A percentile compares a stretch with the other conserved stretches of the same genome.
phyloP scores from a whole-genome alignment of 1,139 yeast species.

The Yamadazyma taylorii region DNA sequence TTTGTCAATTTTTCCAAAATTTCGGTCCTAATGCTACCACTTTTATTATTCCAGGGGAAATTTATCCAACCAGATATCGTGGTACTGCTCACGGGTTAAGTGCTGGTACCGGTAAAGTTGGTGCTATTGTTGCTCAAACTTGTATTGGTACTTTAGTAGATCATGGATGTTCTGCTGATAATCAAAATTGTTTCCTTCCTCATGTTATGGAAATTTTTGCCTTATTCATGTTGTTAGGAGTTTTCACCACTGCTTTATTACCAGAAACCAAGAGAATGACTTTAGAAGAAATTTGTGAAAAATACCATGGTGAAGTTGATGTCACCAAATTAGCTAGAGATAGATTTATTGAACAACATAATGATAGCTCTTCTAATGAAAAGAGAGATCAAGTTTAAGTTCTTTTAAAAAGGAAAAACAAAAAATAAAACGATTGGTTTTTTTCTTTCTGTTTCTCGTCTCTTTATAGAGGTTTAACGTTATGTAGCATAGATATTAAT shows the following conservation, averaged over 20 bases:
- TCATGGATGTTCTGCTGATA: slow-evolving; percentile 66
- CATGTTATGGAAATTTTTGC: slow-evolving; percentile 94
- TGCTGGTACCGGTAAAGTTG: slow-evolving; percentile 94
- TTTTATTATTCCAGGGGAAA: slow-evolving; percentile 93
- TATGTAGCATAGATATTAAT: no score
- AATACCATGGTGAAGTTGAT: slow-evolving; percentile 75
- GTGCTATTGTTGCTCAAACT: slow-evolving; percentile 92
- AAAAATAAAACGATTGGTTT: no score
- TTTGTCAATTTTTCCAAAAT: slow-evolving; percentile 83
- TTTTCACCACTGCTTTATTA: slow-evolving; percentile 59
- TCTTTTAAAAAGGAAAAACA: no score
- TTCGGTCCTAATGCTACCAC: slow-evolving; percentile 97
- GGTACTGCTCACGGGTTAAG: slow-evolving; percentile 98
- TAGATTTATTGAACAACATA: slow-evolving; percentile 34
- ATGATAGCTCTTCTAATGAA: slow-evolving; percentile 24
- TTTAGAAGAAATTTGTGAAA: slow-evolving; percentile 75
- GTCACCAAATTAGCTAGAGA: slow-evolving; percentile 40
- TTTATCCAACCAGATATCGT: slow-evolving; percentile 96
- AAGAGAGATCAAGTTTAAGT: slow-evolving; percentile 13
- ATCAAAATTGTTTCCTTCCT: slow-evolving; percentile 73
- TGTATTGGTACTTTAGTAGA: slow-evolving; percentile 80
- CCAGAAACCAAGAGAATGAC: slow-evolving; percentile 93
- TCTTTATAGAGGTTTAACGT: no score
- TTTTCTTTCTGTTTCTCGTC: no score
- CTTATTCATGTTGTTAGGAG: slow-evolving; percentile 81